Percentiles rank a stretch among this genome's conserved stretches.
These are phyloP conservation scores for Potentilla sterilis DNA, from an alignment of 306 rosid genomes.

Conservation along the genomic window DNA sequence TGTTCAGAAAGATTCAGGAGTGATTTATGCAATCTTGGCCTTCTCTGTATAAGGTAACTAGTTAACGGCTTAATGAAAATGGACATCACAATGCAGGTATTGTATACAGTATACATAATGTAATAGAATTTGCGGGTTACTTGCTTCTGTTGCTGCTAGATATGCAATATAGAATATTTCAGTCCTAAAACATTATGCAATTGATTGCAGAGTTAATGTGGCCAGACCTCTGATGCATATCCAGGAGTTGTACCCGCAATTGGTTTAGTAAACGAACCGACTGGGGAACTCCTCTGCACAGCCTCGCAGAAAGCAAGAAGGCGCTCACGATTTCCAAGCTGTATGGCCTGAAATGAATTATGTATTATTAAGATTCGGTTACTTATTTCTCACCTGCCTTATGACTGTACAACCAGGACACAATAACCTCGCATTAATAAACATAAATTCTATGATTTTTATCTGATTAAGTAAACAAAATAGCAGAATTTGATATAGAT, in stretches of 20 bases:
- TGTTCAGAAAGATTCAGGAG: background rate
- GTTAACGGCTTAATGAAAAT: background rate
- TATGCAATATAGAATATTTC: background rate
- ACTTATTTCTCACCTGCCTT: background rate
- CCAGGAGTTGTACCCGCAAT: constrained; percentile 82
- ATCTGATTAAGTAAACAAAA: background rate
- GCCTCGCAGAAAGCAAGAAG: constrained; percentile 92
- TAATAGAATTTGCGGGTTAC: background rate
- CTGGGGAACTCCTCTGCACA: constrained; percentile 92
- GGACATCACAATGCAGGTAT: background rate
- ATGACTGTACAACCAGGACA: background rate
- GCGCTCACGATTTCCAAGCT: constrained; percentile 71
- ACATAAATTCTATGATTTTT: background rate
- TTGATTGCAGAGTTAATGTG: constrained; percentile 4
- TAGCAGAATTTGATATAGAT: background rate
- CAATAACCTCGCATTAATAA: background rate
- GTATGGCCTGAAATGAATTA: constrained; percentile 61
- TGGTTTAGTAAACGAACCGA: constrained; percentile 80
- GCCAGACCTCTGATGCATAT: constrained; percentile 91
- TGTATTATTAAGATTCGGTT: background rate
- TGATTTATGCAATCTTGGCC: background rate
- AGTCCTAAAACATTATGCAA: constrained; percentile 15
- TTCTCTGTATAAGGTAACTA: background rate
- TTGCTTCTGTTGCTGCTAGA: background rate
- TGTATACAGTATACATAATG: background rate